Percentiles rank a stretch among this genome's conserved stretches.
phyloP scores from a whole-genome alignment of 441 rosid genomes.

The Adansonia rubrostipa region DNA sequence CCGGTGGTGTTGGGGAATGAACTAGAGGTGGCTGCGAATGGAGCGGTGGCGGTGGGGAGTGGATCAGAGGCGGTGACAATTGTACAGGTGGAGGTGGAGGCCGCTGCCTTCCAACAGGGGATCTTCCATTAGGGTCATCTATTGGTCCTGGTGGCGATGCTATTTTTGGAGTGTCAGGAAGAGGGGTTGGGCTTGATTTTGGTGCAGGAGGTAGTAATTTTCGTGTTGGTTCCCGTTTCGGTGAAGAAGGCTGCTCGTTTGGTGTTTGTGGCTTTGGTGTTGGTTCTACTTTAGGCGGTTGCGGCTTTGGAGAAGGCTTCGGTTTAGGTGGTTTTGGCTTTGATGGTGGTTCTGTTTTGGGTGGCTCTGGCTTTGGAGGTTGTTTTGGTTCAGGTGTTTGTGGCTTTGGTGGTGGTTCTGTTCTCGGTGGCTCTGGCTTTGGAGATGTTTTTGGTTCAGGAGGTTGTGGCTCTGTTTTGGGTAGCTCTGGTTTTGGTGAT shows the following conservation, averaged over 20 bases:
- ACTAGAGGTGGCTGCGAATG: conserved; percentile 21
- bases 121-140: conserved; percentile 27
- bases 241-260: no score
- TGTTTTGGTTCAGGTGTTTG: neutral
- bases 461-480: no score
- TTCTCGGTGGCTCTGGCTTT: no score
- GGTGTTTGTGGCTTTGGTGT: neutral
- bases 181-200: neutral
- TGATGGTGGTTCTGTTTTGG: neutral
- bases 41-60: conserved; percentile 32
- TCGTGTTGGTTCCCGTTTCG: neutral
- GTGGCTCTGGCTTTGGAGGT: conserved; percentile 1
- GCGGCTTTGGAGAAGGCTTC: neutral
- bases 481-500: no score
- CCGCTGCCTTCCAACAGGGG: conserved; percentile 32
- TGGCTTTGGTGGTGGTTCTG: conserved; percentile 1
- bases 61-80: conserved; percentile 20
- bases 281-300: neutral
- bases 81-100: conserved; percentile 40
- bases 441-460: no score
- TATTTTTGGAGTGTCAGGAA: conserved; percentile 16
- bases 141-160: conserved; percentile 8
- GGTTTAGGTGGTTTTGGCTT: neutral
- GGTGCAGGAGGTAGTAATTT: conserved; percentile 9
- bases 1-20: conserved; percentile 13